Evolutionary conservation across 495 filamentous ascomycete genomes (phyloP).

Genomic region (Copromyces sp.): DNA sequence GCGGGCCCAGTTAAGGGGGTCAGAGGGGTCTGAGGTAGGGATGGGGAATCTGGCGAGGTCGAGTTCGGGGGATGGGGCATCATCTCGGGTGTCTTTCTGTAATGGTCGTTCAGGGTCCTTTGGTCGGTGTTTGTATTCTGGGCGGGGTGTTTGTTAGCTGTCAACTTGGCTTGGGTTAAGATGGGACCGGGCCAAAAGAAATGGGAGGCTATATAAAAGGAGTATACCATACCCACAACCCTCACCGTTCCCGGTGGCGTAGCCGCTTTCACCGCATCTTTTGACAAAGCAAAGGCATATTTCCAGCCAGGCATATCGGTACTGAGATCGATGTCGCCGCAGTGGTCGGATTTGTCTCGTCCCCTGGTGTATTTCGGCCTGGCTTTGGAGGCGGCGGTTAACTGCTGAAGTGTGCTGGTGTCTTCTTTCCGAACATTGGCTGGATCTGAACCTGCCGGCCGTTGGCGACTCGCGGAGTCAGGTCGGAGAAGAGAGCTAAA

Average conservation of each 20-base stretch:
- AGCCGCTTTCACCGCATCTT: slow-evolving; percentile 16
- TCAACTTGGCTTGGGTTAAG: neutral
- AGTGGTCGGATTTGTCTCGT: neutral
- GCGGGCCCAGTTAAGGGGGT: slow-evolving; percentile 22
- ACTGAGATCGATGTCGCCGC: neutral
- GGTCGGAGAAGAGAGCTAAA: neutral
- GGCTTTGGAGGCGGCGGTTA: neutral
- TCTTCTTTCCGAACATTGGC: neutral
- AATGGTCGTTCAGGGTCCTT: neutral
- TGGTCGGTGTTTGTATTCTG: slow-evolving; percentile 10
- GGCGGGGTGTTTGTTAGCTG: slow-evolving; percentile 10
- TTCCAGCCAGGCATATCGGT: slow-evolving; percentile 19
- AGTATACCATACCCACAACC: slow-evolving; percentile 15
- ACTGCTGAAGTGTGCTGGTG: neutral
- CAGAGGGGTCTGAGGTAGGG: slow-evolving; percentile 18
- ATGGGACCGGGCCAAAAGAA: neutral
- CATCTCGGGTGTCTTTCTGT: neutral
- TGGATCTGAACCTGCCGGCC: neutral
- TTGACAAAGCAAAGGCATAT: slow-evolving; percentile 19
- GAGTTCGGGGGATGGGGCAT: neutral
- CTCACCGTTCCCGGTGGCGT: slow-evolving; percentile 22
- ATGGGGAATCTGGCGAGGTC: slow-evolving; percentile 12
- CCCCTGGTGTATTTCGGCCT: neutral
- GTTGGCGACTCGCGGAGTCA: neutral
- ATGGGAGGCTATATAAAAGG: no score